A percentile compares a stretch with the other conserved stretches of the same genome.
Evolutionary conservation across 768 basidiomycete genomes (phyloP).

Genomic region (Strobilomyces confusus): DNA sequence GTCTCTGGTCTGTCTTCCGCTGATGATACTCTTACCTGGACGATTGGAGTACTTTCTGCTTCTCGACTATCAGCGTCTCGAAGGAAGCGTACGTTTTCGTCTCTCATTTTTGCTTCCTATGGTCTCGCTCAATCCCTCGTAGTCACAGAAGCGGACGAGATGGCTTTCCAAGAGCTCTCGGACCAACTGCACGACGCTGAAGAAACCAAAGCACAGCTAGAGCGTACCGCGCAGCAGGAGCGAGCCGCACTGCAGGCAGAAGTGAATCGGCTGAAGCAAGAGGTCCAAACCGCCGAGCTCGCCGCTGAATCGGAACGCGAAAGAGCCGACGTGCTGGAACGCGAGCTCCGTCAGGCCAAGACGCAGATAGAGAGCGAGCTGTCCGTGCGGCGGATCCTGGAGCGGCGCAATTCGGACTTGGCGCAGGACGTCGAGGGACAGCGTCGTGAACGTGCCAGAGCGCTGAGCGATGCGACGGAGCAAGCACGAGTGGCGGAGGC

Average conservation of each 20-base stretch:
- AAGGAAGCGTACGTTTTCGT: slow-evolving; percentile 57
- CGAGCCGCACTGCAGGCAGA: slow-evolving; percentile 53
- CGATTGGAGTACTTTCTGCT: slow-evolving; percentile 61
- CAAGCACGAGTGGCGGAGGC: slow-evolving; percentile 57
- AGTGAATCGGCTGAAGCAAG: slow-evolving; percentile 47
- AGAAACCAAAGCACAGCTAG: slow-evolving; percentile 54
- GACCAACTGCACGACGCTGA: slow-evolving; percentile 61
- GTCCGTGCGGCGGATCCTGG: slow-evolving; percentile 57
- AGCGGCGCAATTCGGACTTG: slow-evolving; percentile 59
- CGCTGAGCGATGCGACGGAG: slow-evolving; percentile 65
- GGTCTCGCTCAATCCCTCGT: slow-evolving; percentile 6
- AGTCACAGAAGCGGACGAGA: slow-evolving; percentile 76
- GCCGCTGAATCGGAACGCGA: slow-evolving; percentile 43
- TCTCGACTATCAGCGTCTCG: slow-evolving; percentile 67
- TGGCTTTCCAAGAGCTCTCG: slow-evolving; percentile 66
- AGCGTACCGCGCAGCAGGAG: slow-evolving; percentile 56
- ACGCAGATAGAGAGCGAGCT: slow-evolving; percentile 62
- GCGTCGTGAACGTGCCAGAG: slow-evolving; percentile 48
- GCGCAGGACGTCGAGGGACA: slow-evolving; percentile 53
- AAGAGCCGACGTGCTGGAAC: slow-evolving; percentile 54
- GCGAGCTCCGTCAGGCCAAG: slow-evolving; percentile 58
- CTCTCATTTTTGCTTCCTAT: background rate
- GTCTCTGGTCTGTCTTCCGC: slow-evolving; percentile 19
- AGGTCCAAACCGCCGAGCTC: slow-evolving; percentile 39
- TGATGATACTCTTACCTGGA: slow-evolving; percentile 1